phyloP scores from a whole-genome alignment of 495 filamentous ascomycete species.

The Aspergillus asperescens region DNA sequence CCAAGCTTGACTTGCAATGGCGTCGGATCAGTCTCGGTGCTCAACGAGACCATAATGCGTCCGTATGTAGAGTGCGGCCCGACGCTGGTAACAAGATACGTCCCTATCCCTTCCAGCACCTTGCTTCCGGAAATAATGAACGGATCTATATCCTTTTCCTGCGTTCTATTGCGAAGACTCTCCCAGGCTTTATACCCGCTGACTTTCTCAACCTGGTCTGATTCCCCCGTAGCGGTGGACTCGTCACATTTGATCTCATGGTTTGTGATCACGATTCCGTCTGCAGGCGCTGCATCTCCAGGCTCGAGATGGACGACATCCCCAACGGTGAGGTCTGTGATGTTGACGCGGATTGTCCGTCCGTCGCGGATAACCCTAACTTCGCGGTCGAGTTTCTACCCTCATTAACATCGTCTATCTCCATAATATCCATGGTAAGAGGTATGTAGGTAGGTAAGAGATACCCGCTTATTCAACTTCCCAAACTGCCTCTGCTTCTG shows the following conservation, averaged over 20 bases:
- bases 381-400: conserved; percentile 58
- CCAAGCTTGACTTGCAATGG: conserved; percentile 62
- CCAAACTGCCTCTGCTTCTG: conserved; percentile 67
- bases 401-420: not conserved
- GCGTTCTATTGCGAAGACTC: conserved; percentile 73
- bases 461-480: conserved; percentile 55
- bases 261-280: conserved; percentile 68
- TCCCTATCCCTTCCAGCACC: conserved; percentile 85
- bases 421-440: not conserved
- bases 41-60: conserved; percentile 76
- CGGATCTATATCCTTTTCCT: conserved; percentile 57
- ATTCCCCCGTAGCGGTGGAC: conserved; percentile 83
- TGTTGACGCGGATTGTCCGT: conserved; percentile 65
- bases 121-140: conserved; percentile 92
- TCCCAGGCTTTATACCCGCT: conserved; percentile 48
- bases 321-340: conserved; percentile 76
- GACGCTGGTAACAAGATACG: conserved; percentile 71
- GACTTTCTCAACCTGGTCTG: conserved; percentile 70
- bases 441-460: not conserved
- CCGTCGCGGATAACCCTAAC: conserved; percentile 76
- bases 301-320: conserved; percentile 80
- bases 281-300: conserved; percentile 78
- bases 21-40: conserved; percentile 71
- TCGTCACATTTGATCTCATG: conserved; percentile 77
- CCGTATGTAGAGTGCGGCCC: conserved; percentile 78